Base-by-base conservation (phyloP, 352 stramenopile genomes). In the Globisporangium polare region DNA sequence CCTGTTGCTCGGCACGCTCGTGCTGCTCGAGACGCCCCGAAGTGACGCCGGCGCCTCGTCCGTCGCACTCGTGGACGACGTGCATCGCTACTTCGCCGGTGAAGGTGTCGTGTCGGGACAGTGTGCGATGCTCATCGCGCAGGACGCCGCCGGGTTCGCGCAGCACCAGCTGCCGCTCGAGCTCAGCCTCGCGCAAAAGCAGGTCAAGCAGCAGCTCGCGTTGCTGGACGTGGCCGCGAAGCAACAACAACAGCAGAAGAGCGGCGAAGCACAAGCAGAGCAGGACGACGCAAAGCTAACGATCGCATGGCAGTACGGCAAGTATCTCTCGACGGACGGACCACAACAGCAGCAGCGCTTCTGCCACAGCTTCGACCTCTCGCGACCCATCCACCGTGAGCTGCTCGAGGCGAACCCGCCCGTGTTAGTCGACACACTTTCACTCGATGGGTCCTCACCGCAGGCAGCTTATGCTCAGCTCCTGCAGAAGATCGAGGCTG, bases 231-330 rank as follows among this genome's bases (percentile, higher is more conserved):
- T 63, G 7, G 27, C 6, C 13, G 33, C 22, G 1, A 58, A 31
- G 3, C 43, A 56, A 15, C 42, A 45, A 8, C 51, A 60, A 37
- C 20, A 68, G 5, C 22, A 65, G 9, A 39, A 66, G 47, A 5
- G 20, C 4, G 8, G 58, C 0, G 8, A 4, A 2, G 46, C 13
- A 2, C 46, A 53, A 35, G 46, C 46, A n/a, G 46, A 35, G 26
- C 37, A 69, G 5, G 42, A 71, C 1, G 51, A 68, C 8, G 49
- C 54, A 2, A 4, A 67, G 50, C 69, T 92, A 22, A 86, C 70
- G 8, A 92, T 92, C 53, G 83, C 83, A 17, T 92, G 83, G 83
- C 83, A 92, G 64, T 92, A 92, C 57, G 66, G 75, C 51, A 92
- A 92, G 57, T 90, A 90, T 58, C 43, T 62, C 13, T 47, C 62